A percentile compares a stretch with the other conserved stretches of the same genome.
These are phyloP conservation scores for Suillus decipiens DNA, from an alignment of 768 basidiomycete genomes.

Conservation along the genomic window DNA sequence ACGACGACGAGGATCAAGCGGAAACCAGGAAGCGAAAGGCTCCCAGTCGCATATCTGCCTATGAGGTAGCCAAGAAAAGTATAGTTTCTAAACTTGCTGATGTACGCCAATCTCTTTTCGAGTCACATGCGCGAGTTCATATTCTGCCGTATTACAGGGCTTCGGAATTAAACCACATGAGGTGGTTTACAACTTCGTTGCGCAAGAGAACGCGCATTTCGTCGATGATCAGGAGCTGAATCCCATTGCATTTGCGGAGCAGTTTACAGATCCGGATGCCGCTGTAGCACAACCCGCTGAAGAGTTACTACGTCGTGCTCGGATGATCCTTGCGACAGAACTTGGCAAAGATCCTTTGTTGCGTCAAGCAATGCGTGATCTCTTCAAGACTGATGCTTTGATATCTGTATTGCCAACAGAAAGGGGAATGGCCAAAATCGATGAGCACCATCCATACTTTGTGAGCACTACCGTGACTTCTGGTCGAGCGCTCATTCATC, in stretches of 20 bases:
- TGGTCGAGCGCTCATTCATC: background rate
- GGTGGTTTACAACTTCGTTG: conserved; percentile 82
- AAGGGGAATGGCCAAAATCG: conserved; percentile 75
- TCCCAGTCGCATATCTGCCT: conserved; percentile 82
- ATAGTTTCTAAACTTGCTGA: conserved; percentile 77
- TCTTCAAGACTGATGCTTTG: conserved; percentile 73
- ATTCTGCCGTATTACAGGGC: conserved; percentile 46
- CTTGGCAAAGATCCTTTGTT: conserved; percentile 92
- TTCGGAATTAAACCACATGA: conserved; percentile 84
- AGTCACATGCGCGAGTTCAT: background rate
- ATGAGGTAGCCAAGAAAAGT: conserved; percentile 82
- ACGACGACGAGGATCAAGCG: conserved; percentile 61
- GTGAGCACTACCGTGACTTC: conserved; percentile 42
- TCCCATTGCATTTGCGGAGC: conserved; percentile 82
- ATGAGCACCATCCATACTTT: conserved; percentile 70
- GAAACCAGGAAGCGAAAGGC: conserved; percentile 68
- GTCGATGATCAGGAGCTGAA: conserved; percentile 80
- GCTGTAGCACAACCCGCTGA: conserved; percentile 57
- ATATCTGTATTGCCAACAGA: conserved; percentile 88
- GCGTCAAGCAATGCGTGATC: conserved; percentile 70
- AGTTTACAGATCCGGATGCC: conserved; percentile 75
- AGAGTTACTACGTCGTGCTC: conserved; percentile 70
- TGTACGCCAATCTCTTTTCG: conserved; percentile 45
- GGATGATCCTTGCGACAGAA: conserved; percentile 86
- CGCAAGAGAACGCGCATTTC: conserved; percentile 60